Base-by-base conservation (phyloP, 176 grass and related monocot genomes). In the Zea luxurians region DNA sequence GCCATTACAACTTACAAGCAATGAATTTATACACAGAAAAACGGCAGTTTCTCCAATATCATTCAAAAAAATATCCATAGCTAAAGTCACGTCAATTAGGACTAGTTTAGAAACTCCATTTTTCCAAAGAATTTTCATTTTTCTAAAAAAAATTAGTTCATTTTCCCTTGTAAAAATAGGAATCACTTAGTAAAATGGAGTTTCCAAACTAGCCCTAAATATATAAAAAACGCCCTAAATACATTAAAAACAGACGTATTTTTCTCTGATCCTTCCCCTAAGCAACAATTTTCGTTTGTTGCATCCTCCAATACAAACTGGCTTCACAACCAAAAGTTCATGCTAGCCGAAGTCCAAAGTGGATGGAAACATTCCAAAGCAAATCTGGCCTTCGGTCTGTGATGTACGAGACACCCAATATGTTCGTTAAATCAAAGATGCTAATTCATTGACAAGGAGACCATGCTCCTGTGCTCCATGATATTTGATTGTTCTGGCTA, bases 401-500 rank as follows among this genome's bases (percentile, higher is more conserved):
- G 36, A 83, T 60, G 37, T 66, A n/a, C 60, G 48, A 10, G 16
- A 59, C 37, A 0, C 20, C 71, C 7, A 79, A 34, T 18, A 5
- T 17, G 79, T 21, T 35, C 36, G 1, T 66, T 16, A 71, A 20
- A 66, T 48, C 15, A 57, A 60, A 27, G 34, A 78, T 78, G 75
- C 13, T 52, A 52, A 64, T 70, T 37, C 38, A 27, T 27, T 27
- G 27, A 27, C 27, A 75, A 61, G 55, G 18, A 16, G 12, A 76
- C 54, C 43, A 44, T 76, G 46, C 20, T 74, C 27, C 17, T 57
- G 36, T 35, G 48, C 49, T 50, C 41, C 67, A 61, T 71, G 37
- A 40, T 13, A 63, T 62, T 69, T 49, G 27, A 61, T 53, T 53
- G 61, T 44, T 79, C 41, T 66, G 35, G 7, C 13, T 78, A 83